Evolutionary conservation across 2,329 filamentous ascomycete genomes (phyloP).

Genomic region (Pseudogymnoascus sp.): DNA sequence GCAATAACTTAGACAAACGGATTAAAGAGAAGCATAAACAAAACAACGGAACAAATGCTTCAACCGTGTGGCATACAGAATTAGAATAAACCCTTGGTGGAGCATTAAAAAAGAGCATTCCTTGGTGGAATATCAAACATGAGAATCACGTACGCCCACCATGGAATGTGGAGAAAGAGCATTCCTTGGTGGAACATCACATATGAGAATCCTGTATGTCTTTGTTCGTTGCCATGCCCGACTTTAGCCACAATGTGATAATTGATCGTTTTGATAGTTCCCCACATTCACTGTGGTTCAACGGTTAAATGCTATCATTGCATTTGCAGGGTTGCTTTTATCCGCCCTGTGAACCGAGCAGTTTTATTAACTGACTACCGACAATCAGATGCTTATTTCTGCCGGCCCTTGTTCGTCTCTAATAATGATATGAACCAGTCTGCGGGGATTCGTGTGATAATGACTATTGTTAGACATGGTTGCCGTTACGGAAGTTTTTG

Average conservation of each 20-base stretch:
- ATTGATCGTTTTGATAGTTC: neutral
- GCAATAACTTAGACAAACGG: too few relatives aligned
- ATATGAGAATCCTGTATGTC: neutral
- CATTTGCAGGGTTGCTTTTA: neutral
- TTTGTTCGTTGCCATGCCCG: neutral
- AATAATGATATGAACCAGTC: too few relatives aligned
- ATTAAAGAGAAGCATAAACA: neutral
- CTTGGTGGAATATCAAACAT: neutral
- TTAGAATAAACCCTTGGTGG: neutral
- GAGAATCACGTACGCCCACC: too few relatives aligned
- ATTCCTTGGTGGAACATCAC: neutral
- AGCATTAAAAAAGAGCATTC: too few relatives aligned
- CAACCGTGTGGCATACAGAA: neutral
- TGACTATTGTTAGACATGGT: neutral
- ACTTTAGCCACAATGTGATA: neutral
- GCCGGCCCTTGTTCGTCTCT: neutral
- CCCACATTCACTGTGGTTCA: neutral
- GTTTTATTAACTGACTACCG: too few relatives aligned
- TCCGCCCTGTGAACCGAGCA: neutral
- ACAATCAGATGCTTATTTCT: neutral
- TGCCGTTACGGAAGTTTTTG: neutral
- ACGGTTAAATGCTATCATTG: neutral
- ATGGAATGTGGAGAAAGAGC: neutral
- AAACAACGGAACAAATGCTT: neutral
- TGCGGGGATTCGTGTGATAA: too few relatives aligned